Percentiles rank a stretch among this genome's conserved stretches.
Evolutionary conservation across 176 grass and related monocot species (phyloP).

Genomic region (Panicum miliaceum): DNA sequence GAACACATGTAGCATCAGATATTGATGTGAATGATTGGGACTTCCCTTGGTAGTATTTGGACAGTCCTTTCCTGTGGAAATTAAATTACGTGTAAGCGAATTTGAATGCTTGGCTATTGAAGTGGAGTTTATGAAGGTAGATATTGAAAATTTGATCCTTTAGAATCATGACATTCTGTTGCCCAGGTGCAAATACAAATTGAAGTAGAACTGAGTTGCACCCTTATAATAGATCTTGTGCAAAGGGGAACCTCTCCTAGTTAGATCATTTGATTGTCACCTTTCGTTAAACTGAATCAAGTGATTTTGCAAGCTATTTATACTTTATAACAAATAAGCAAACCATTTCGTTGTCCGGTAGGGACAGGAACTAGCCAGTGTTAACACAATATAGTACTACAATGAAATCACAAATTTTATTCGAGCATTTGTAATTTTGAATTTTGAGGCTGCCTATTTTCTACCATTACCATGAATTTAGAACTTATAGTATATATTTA

Average conservation of each 20-base stretch:
- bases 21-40: constrained; percentile 70
- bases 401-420: constrained; percentile 5
- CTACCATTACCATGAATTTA: neutral
- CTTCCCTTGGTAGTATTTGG: constrained; percentile 69
- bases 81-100: neutral
- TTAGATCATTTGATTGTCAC: neutral
- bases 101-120: constrained; percentile 20
- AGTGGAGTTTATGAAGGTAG: constrained; percentile 7
- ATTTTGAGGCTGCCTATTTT: neutral
- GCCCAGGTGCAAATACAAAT: neutral
- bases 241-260: neutral
- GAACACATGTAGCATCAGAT: constrained; percentile 43
- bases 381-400: neutral
- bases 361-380: constrained; percentile 7
- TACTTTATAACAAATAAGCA: neutral
- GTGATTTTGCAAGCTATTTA: neutral
- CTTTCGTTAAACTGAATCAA: neutral
- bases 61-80: constrained; percentile 66
- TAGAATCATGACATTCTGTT: constrained; percentile 13
- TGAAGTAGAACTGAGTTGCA: neutral
- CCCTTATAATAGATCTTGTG: neutral
- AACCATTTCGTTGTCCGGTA: neutral
- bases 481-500: neutral
- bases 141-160: neutral
- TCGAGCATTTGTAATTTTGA: neutral